Conservation (phyloP, 2,329 filamentous ascomycete species). For the Phyllachora maydis region DNA sequence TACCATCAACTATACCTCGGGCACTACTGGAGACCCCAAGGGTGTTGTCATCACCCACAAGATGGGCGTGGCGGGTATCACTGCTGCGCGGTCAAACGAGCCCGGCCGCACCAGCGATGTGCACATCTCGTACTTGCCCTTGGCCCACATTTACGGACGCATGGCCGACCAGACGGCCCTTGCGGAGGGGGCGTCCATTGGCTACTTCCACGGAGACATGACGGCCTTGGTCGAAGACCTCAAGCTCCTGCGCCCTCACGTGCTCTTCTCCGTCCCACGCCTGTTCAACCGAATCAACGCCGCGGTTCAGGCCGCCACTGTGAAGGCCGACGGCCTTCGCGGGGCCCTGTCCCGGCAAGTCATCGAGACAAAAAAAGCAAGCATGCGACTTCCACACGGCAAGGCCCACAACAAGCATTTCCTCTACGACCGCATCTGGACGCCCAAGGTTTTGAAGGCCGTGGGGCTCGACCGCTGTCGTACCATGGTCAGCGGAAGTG, state of each 20-base stretch:
- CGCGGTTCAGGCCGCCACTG: constrained; percentile 58
- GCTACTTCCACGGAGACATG: constrained; percentile 90
- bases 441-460: constrained; percentile 65
- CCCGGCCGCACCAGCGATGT: constrained; percentile 33
- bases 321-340: constrained; percentile 61
- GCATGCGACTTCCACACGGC: constrained; percentile 48
- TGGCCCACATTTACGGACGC: constrained; percentile 87
- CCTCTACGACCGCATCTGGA: constrained; percentile 75
- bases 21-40: constrained; percentile 67
- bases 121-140: constrained; percentile 70
- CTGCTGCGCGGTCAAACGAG: constrained; percentile 34
- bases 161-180: constrained; percentile 60
- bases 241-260: constrained; percentile 66
- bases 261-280: constrained; percentile 74
- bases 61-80: constrained; percentile 57
- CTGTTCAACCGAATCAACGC: constrained; percentile 80
- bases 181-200: constrained; percentile 52
- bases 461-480: constrained; percentile 58
- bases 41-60: constrained; percentile 67
- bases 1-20: constrained; percentile 84
- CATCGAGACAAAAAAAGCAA: constrained; percentile 60
- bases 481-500: constrained; percentile 70
- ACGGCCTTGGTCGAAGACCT: constrained; percentile 74
- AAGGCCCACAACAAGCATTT: constrained; percentile 63
- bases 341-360: constrained; percentile 66